These are phyloP conservation scores for Schizonepeta tenuifolia DNA, from an alignment of 257 asterid genomes.

Conservation along the genomic window DNA sequence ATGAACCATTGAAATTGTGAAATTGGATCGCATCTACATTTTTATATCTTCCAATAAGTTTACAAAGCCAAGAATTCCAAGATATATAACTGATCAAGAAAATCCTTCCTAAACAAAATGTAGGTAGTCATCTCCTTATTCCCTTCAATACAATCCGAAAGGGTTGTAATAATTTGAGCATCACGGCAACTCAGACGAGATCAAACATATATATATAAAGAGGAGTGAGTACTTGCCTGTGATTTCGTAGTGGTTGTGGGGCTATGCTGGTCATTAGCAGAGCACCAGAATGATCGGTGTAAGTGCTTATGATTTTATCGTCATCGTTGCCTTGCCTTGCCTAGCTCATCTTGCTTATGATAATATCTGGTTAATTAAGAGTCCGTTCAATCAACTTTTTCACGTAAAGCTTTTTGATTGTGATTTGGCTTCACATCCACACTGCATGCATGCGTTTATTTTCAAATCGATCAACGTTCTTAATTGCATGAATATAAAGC, in stretches of 20 bases:
- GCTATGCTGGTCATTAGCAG: conserved; percentile 37
- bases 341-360: conserved; percentile 41
- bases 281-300: conserved; percentile 38
- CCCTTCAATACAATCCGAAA: not conserved
- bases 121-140: no score
- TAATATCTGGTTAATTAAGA: conserved; percentile 9
- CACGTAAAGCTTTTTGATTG: conserved; percentile 10
- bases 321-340: conserved; percentile 44
- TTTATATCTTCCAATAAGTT: not conserved
- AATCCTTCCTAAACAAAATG: no score
- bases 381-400: conserved; percentile 24
- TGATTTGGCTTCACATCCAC: conserved; percentile 16
- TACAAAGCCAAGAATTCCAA: not conserved
- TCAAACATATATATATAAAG: no score
- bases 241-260: conserved; percentile 35
- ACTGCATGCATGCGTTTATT: conserved; percentile 34
- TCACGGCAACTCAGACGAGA: not conserved
- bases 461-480: conserved; percentile 30
- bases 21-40: not conserved
- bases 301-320: conserved; percentile 41
- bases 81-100: not conserved
- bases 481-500: conserved; percentile 17
- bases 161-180: not conserved
- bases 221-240: conserved; percentile 32
- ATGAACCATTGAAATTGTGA: not conserved